phyloP scores from a whole-genome alignment of 2,329 filamentous ascomycete species.

The Trichoderma sp. region DNA sequence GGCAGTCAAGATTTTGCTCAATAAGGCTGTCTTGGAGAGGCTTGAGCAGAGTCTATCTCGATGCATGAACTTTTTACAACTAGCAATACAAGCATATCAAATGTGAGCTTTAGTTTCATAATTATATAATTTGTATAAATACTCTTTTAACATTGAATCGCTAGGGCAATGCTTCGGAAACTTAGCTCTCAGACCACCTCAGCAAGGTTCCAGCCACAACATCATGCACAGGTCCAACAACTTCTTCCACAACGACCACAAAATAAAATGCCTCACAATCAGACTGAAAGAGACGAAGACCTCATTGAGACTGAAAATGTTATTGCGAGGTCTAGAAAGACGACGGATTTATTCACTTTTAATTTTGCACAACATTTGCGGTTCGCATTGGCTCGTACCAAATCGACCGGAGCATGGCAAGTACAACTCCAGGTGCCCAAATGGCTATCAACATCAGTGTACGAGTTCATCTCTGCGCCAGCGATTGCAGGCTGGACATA shows the following conservation, averaged over 20 bases:
- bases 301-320: no score
- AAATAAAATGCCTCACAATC: background rate
- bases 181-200: conserved; percentile 23
- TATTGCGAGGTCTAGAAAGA: background rate
- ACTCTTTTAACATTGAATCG: background rate
- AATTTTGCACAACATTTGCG: conserved; percentile 20
- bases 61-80: conserved; percentile 22
- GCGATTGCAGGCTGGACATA: conserved; percentile 25
- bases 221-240: conserved; percentile 15
- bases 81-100: conserved; percentile 24
- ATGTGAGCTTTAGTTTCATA: conserved; percentile 22
- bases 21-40: conserved; percentile 23
- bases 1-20: conserved; percentile 24
- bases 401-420: conserved; percentile 24
- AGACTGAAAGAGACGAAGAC: background rate
- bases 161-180: conserved; percentile 24
- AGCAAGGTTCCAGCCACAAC: conserved; percentile 10
- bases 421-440: conserved; percentile 26
- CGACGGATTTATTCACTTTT: background rate
- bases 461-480: conserved; percentile 23
- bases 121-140: background rate
- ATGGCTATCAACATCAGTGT: conserved; percentile 26
- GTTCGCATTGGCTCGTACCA: conserved; percentile 18
- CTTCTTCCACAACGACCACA: background rate
- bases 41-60: conserved; percentile 23